Base-by-base conservation (phyloP, 2,329 filamentous ascomycete species). In the Fusarium agapanthi region DNA sequence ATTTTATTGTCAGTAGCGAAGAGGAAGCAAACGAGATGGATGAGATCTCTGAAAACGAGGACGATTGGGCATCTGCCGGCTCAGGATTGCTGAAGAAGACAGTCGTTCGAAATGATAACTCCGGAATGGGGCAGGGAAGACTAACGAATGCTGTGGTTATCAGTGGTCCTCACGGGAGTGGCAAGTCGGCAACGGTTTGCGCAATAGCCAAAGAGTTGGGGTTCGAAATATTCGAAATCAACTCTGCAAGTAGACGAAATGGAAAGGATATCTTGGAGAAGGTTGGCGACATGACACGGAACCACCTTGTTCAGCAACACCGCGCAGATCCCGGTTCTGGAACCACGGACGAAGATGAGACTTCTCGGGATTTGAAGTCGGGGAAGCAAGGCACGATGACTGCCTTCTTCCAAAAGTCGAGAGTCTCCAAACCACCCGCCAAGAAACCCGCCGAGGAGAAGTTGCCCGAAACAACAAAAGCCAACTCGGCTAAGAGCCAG, bases 151-250 rank as follows among this genome's bases (percentile, higher is more conserved):
- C 92, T 1, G 89, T 98, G n/a, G 84, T 99, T 13, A 86, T 99
- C 37, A 98, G 94, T 77, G 96, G 96, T 0, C 94, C 95, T 6
- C 88, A 93, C 74, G 96, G 96, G 1, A 95, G 92, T 79, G 97
- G 96, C 6, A 99, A 99, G 83, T 97, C 95, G 18, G 95, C 97
- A 11, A 91, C 95, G 4, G 92, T 98, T 0, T 95, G 97, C 80
- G 96, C 96, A 8, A 92, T 95, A 45, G 95, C 96, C 9, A 95
- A 93, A 77, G 95, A 99, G 81, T 86, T 98, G 22, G 94, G 89
- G 3, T 98, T 97, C 78, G 95, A 97, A 77, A 89, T 99, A 3
- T 99, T 99, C 74, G 96, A 99, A 81, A 95, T 99, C 79, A 97
- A 97, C 77, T 85, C 95, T 1, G 90, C 94, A 67, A 94, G 90